Base-by-base conservation (phyloP, 768 basidiomycete species). In the Auriscalpium microsporum region DNA sequence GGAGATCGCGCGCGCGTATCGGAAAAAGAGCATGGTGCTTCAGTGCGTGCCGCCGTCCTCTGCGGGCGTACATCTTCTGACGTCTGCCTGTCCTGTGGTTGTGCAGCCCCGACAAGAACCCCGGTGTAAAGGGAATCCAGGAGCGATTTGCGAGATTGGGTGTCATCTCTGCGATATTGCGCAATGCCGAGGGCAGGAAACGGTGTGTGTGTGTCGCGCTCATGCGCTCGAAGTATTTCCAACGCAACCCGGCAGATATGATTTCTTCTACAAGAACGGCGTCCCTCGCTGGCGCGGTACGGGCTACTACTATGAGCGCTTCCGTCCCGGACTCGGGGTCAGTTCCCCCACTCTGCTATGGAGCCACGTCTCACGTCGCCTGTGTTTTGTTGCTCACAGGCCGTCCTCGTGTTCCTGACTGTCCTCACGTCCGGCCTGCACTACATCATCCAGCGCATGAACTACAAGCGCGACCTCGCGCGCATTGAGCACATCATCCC, bases 201-300 rank as follows among this genome's bases (percentile, higher is more conserved):
- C 77, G 92, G 82, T 91, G 68, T 54, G 84, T 40, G 14, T 52
- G 34, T 16, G 8, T 10, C 23, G 38, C 54, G 38, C 50, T 35
- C 6, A 47, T 11, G 10, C 13, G 16, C 58, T 61, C 54, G 9
- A 34, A 38, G 50, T n/a, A 35, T 10, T n/a, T 58, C 36, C 13
- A 19, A 38, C 6, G 52, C 48, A 57, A 55, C 45, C 33, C 38
- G 34, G 17, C 58, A 90, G 90, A 62, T 91, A 91, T 59, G 88
- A 91, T 68, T 90, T 90, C 69, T 99, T 98, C 79, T 90, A 89
- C 77, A 94, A 95, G 72, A 97, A 97, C 59, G 95, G 95, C 19
- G 93, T 99, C 4, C 95, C 95, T 0, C 89, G 80, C 67, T 99
- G 95, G 95, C 79, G 94, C 60, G 95, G 94, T 14, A 93, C 90